These are phyloP conservation scores for Epichloe hybrida DNA, from an alignment of 2,329 filamentous ascomycete species.

Conservation along the genomic window DNA sequence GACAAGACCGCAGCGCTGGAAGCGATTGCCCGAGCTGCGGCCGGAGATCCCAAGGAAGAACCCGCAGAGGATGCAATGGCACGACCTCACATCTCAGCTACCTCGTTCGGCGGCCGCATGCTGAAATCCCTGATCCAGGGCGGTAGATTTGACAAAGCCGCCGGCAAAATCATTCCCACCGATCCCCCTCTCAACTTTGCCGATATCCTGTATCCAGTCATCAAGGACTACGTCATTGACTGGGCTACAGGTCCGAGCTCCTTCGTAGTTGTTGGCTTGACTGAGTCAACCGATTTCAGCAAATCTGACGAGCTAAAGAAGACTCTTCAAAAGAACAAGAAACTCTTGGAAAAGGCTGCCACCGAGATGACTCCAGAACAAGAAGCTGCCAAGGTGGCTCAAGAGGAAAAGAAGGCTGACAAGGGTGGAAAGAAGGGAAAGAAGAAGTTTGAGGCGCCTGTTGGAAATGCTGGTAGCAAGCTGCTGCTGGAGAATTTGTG, in stretches of 20 bases:
- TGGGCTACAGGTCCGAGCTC: conserved; percentile 83
- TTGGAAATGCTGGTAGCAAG: conserved; percentile 49
- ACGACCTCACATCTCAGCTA: conserved; percentile 44
- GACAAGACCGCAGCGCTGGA: conserved; percentile 64
- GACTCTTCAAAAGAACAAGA: conserved; percentile 59
- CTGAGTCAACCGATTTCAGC: conserved; percentile 61
- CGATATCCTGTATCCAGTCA: conserved; percentile 65
- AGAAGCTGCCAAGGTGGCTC: conserved; percentile 36
- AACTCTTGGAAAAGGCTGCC: conserved; percentile 54
- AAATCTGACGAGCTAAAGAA: conserved; percentile 53
- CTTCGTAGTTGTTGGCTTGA: conserved; percentile 70
- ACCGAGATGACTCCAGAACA: conserved; percentile 42
- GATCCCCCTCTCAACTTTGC: conserved; percentile 72
- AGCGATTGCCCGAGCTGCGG: conserved; percentile 52
- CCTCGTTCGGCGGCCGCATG: conserved; percentile 60
- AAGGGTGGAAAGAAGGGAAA: conserved; percentile 30
- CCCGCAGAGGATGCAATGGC: conserved; percentile 27
- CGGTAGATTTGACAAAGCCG: conserved; percentile 66
- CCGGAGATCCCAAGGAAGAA: conserved; percentile 35
- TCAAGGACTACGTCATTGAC: conserved; percentile 57
- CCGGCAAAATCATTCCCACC: conserved; percentile 55
- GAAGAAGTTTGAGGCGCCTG: conserved; percentile 29
- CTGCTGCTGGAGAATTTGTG: conserved; percentile 46
- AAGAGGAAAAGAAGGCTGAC: conserved; percentile 28
- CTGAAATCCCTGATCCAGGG: conserved; percentile 84